phyloP scores from a whole-genome alignment of 805 yeast genomes.

The Wickerhamiella kurtzmanii region DNA sequence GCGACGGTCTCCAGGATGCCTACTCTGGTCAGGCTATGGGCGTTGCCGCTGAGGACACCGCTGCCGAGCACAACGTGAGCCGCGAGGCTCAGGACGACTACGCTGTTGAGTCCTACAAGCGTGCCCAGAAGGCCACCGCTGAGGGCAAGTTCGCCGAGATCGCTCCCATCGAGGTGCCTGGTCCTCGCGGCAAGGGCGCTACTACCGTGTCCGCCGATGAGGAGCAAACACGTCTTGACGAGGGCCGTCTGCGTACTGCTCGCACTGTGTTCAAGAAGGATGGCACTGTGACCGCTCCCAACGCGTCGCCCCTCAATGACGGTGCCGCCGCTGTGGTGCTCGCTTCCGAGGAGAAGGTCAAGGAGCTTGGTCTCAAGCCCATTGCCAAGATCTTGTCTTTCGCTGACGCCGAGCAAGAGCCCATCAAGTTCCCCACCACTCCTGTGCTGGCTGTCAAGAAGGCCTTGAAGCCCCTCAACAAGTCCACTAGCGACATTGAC shows the following conservation, averaged over 20 bases:
- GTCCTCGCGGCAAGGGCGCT: conserved; percentile 78
- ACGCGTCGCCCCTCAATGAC: conserved; percentile 91
- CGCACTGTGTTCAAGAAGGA: conserved; percentile 92
- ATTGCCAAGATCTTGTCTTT: conserved; percentile 80
- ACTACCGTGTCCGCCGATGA: conserved; percentile 62
- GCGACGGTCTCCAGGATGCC: conserved; percentile 89
- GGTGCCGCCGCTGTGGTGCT: conserved; percentile 94
- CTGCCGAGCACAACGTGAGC: conserved; percentile 58
- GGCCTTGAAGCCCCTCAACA: conserved; percentile 77
- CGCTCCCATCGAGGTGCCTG: conserved; percentile 78
- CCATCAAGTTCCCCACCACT: conserved; percentile 90
- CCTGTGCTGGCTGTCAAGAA: conserved; percentile 93
- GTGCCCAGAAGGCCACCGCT: conserved; percentile 68
- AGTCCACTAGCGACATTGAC: conserved; percentile 57
- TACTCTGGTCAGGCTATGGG: conserved; percentile 89
- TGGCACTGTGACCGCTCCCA: conserved; percentile 95
- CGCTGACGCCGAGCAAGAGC: conserved; percentile 97
- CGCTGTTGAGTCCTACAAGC: conserved; percentile 73
- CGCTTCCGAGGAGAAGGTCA: conserved; percentile 71
- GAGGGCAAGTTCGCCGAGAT: conserved; percentile 81
- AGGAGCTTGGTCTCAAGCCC: conserved; percentile 78
- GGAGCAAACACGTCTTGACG: conserved; percentile 67
- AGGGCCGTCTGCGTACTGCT: conserved; percentile 61
- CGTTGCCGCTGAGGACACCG: conserved; percentile 93
- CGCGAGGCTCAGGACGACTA: conserved; percentile 84